Conservation (phyloP, 2,329 filamentous ascomycete species). For the Aspergillus sp. region DNA sequence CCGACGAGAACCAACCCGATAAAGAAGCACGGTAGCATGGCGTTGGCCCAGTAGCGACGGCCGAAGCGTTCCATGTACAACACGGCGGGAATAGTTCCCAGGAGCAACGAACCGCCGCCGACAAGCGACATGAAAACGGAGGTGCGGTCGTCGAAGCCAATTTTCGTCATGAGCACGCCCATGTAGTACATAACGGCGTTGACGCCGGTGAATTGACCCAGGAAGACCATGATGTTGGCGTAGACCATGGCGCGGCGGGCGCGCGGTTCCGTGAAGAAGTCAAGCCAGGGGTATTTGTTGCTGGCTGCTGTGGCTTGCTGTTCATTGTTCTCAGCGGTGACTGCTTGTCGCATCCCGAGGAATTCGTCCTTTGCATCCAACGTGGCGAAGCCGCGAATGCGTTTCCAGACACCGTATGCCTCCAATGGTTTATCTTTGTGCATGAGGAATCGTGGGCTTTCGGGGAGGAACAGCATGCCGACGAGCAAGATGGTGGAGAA, state of each 20-base stretch:
- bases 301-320: slow-evolving; percentile 40
- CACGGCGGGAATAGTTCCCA: slow-evolving; percentile 61
- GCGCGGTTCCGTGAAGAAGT: slow-evolving; percentile 63
- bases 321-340: slow-evolving; percentile 50
- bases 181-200: slow-evolving; percentile 68
- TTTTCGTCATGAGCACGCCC: slow-evolving; percentile 57
- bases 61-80: slow-evolving; percentile 65
- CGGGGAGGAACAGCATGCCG: slow-evolving; percentile 65
- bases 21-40: slow-evolving; percentile 65
- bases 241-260: slow-evolving; percentile 59
- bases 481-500: slow-evolving; percentile 57
- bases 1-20: slow-evolving; percentile 61
- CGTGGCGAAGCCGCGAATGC: slow-evolving; percentile 54
- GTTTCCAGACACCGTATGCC: slow-evolving; percentile 63
- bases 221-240: slow-evolving; percentile 61
- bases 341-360: slow-evolving; percentile 60
- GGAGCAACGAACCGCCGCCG: slow-evolving; percentile 57
- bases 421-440: slow-evolving; percentile 55
- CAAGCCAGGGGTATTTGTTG: slow-evolving; percentile 59
- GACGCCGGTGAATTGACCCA: slow-evolving; percentile 63
- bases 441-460: slow-evolving; percentile 61
- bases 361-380: slow-evolving; percentile 59
- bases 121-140: slow-evolving; percentile 69
- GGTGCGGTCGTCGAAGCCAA: slow-evolving; percentile 56
- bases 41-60: slow-evolving; percentile 65